Percentiles rank a stretch among this genome's conserved stretches.
Evolutionary conservation across 495 filamentous ascomycete species (phyloP).

Genomic region (Penicillium psychrofluorescens): DNA sequence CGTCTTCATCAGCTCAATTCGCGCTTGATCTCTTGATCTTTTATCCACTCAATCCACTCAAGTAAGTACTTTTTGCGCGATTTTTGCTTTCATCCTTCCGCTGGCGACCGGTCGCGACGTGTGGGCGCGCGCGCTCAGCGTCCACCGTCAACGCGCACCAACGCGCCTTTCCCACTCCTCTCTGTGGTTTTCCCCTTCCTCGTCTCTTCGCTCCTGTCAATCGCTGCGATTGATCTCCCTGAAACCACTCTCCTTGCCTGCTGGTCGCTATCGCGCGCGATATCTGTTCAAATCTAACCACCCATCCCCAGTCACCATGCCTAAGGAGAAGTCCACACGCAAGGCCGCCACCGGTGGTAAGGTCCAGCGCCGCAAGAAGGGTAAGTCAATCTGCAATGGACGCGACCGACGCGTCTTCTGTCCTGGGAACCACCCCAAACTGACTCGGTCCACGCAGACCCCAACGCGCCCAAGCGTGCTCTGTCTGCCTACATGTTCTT

Average conservation of each 20-base stretch:
- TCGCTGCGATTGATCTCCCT: neutral
- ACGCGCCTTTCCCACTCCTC: neutral
- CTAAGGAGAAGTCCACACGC: constrained; percentile 60
- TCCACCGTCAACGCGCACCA: no score
- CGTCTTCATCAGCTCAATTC: neutral
- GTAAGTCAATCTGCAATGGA: constrained; percentile 38
- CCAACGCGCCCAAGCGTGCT: constrained; percentile 97
- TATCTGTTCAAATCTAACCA: constrained; percentile 2
- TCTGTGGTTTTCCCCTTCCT: neutral
- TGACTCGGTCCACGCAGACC: constrained; percentile 52
- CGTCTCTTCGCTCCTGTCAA: neutral
- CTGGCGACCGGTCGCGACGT: no score
- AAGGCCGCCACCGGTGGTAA: constrained; percentile 43
- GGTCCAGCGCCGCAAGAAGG: constrained; percentile 74
- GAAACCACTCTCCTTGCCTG: no score
- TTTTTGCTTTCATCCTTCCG: neutral
- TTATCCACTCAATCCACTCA: neutral
- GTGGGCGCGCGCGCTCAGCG: no score
- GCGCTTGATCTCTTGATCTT: neutral
- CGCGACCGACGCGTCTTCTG: constrained; percentile 3
- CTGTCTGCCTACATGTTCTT: constrained; percentile 99
- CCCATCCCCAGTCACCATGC: constrained; percentile 49
- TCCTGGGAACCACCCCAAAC: neutral
- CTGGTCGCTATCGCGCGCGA: neutral
- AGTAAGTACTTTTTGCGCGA: neutral